These are phyloP conservation scores for Macrolepiota dolichaula DNA, from an alignment of 768 basidiomycete genomes.

Conservation along the genomic window DNA sequence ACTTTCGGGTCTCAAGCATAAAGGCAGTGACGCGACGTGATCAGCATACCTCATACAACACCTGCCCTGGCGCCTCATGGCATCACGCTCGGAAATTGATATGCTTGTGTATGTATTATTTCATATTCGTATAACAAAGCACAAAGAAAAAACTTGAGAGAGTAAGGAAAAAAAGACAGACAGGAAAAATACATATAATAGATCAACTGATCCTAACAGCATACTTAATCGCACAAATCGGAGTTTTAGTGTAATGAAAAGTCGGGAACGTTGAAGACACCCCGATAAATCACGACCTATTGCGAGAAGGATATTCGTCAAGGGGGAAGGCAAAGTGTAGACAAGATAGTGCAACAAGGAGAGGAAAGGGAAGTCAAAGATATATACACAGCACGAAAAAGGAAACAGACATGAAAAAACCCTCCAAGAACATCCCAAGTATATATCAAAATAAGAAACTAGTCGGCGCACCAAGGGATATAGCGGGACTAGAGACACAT, in stretches of 20 bases:
- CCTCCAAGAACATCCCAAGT: slow-evolving; percentile 3
- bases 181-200: slow-evolving; percentile 12
- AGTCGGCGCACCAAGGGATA: background rate
- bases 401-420: background rate
- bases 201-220: slow-evolving; percentile 14
- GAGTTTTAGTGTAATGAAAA: slow-evolving; percentile 14
- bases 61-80: background rate
- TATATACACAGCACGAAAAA: background rate
- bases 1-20: background rate
- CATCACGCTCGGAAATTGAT: background rate
- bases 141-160: slow-evolving; percentile 18
- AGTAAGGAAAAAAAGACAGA: slow-evolving; percentile 17
- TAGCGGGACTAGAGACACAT: background rate
- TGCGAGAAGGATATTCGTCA: background rate
- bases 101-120: slow-evolving; percentile 7
- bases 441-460: background rate
- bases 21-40: background rate
- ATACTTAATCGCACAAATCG: slow-evolving; percentile 29
- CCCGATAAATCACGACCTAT: background rate
- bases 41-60: background rate
- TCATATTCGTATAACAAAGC: slow-evolving; percentile 24
- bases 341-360: slow-evolving; percentile 5
- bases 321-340: background rate
- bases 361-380: background rate
- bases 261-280: slow-evolving; percentile 11